phyloP scores from a whole-genome alignment of 768 basidiomycete species.

The Suillus spraguei region DNA sequence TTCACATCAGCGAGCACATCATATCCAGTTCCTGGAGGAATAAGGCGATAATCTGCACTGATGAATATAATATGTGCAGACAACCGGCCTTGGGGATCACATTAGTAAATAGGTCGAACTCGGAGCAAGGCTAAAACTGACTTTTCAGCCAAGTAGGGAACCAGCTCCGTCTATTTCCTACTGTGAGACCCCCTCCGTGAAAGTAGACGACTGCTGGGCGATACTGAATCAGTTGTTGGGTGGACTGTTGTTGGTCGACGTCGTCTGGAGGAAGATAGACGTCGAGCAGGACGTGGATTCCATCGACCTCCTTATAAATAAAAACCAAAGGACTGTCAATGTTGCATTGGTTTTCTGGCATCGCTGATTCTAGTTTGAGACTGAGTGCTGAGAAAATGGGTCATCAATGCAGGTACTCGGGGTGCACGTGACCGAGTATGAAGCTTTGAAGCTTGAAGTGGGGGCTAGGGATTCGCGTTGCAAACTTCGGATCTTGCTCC shows the following conservation, averaged over 20 bases:
- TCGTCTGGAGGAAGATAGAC: constrained; percentile 31
- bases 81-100: constrained; percentile 43
- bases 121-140: constrained; percentile 29
- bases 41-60: constrained; percentile 63
- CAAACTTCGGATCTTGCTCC: too few species aligned
- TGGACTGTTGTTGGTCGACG: not conserved
- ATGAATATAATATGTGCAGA: constrained; percentile 52
- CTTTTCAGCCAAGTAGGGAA: constrained; percentile 67
- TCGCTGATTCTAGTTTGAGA: not conserved
- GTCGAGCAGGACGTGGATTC: constrained; percentile 32
- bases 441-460: too few species aligned
- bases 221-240: not conserved
- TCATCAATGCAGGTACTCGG: not conserved
- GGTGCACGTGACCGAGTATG: not conserved
- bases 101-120: not conserved
- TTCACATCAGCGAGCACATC: constrained; percentile 60
- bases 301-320: constrained; percentile 37
- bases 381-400: not conserved
- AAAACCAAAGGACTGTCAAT: constrained; percentile 29
- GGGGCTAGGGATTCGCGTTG: too few species aligned
- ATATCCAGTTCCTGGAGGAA: constrained; percentile 53
- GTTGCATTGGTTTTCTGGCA: not conserved
- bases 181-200: constrained; percentile 60
- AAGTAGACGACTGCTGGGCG: constrained; percentile 40
- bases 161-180: constrained; percentile 61